phyloP scores from a whole-genome alignment of 192 early-diverging fungal species.

The Neocallimastix lanati region DNA sequence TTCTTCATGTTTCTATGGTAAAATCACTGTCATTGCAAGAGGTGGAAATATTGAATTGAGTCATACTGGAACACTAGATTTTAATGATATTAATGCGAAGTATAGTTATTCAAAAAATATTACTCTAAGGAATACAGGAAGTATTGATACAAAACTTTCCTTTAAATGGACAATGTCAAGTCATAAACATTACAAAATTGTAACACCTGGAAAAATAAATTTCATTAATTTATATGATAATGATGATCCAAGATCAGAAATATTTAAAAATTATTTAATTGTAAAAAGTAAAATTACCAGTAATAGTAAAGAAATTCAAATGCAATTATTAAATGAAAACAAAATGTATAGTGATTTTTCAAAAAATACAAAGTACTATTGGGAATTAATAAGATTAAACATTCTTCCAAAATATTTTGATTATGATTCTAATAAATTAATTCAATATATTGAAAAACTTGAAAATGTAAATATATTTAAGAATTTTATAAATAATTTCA shows the following conservation, averaged over 20 bases:
- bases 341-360: neutral
- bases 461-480: neutral
- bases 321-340: neutral
- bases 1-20: neutral
- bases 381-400: conserved; percentile 7
- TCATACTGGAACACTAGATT: conserved; percentile 31
- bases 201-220: conserved; percentile 10
- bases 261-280: conserved; percentile 17
- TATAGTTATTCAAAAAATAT: conserved; percentile 27
- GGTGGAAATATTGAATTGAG: conserved; percentile 34
- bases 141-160: conserved; percentile 24
- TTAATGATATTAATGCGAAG: conserved; percentile 39
- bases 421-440: neutral
- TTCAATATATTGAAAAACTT: neutral
- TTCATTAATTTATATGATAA: conserved; percentile 22
- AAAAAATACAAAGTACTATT: neutral
- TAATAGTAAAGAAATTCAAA: neutral
- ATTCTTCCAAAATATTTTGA: conserved; percentile 19
- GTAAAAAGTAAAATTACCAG: conserved; percentile 7
- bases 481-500: neutral
- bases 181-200: conserved; percentile 13
- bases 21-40: conserved; percentile 7
- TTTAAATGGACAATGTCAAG: conserved; percentile 33
- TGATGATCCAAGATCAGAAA: conserved; percentile 31
- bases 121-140: conserved; percentile 25